phyloP scores from a whole-genome alignment of 345 rosid genomes.

The Boechera retrofracta region DNA sequence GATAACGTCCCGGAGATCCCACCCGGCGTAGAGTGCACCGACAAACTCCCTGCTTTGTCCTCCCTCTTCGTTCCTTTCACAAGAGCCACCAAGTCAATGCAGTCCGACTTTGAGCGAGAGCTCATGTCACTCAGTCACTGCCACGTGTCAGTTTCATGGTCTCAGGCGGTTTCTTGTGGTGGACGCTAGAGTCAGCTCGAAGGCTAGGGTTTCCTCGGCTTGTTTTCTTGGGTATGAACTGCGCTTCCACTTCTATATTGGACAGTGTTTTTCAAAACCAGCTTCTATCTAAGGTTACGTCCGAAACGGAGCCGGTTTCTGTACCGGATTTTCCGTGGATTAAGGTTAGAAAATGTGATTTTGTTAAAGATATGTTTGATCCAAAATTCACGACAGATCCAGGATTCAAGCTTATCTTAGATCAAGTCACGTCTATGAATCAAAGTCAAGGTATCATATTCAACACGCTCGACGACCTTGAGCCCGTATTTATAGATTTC shows the following conservation, averaged over 20 bases:
- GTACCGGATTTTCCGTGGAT: slow-evolving; percentile 21
- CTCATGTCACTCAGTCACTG: not conserved
- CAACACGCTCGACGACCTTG: slow-evolving; percentile 16
- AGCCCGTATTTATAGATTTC: slow-evolving; percentile 7
- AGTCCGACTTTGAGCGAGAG: slow-evolving; percentile 16
- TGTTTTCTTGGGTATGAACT: slow-evolving; percentile 26
- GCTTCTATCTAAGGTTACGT: slow-evolving; percentile 16
- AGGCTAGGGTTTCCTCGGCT: slow-evolving; percentile 22
- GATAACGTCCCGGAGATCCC: slow-evolving; percentile 12
- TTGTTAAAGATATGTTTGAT: slow-evolving; percentile 10
- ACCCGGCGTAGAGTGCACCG: not conserved
- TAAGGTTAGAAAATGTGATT: slow-evolving; percentile 26
- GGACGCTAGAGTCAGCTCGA: slow-evolving; percentile 21
- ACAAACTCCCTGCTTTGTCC: slow-evolving; percentile 4
- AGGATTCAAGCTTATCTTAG: slow-evolving; percentile 12
- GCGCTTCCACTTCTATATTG: slow-evolving; percentile 3
- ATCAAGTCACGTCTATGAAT: slow-evolving; percentile 19
- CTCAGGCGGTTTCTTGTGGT: slow-evolving; percentile 25
- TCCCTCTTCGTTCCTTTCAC: slow-evolving; percentile 14
- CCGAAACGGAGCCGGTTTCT: slow-evolving; percentile 2
- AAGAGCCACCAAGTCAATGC: slow-evolving; percentile 29
- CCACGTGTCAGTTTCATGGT: slow-evolving; percentile 14
- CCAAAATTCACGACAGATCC: slow-evolving; percentile 18
- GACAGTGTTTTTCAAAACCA: slow-evolving; percentile 23
- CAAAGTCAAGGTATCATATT: slow-evolving; percentile 19